Percentiles rank a stretch among this genome's conserved stretches.
Evolutionary conservation across 139 green algal species (phyloP).

Genomic region (Coelastrella sp.): DNA sequence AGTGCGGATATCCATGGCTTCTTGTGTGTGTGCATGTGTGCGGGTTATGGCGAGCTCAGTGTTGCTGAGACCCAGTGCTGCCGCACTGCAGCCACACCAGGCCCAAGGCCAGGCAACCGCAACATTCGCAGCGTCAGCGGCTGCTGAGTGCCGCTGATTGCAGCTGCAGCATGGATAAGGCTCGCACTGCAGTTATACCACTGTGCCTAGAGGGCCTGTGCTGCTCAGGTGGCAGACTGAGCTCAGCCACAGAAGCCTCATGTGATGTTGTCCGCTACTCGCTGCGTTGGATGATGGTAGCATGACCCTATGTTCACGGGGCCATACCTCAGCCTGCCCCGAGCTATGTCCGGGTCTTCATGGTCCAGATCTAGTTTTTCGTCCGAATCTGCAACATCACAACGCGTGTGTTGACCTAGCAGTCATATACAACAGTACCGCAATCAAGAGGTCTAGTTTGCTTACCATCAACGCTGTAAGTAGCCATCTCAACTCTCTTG

Average conservation of each 20-base stretch:
- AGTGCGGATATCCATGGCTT: neutral
- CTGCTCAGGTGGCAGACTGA: no score
- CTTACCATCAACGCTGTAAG: neutral
- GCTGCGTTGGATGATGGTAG: neutral
- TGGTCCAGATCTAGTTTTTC: neutral
- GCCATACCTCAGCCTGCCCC: conserved; percentile 44
- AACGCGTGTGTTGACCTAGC: neutral
- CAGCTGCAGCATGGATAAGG: no score
- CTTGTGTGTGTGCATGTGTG: neutral
- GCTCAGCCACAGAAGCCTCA: no score
- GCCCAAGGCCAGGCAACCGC: no score
- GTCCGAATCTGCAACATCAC: conserved; percentile 1
- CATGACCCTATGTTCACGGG: neutral
- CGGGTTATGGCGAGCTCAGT: no score
- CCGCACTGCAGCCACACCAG: no score
- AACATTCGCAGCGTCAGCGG: no score
- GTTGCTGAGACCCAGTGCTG: no score
- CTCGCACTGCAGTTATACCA: no score
- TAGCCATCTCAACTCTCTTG: neutral
- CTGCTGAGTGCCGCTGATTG: no score
- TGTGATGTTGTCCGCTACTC: no score
- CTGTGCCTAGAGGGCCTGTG: no score
- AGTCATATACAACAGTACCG: neutral
- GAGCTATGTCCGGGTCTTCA: neutral
- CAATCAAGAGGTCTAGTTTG: neutral